Conservation (phyloP, 495 filamentous ascomycete species). For the Tuber microsphaerosporum region DNA sequence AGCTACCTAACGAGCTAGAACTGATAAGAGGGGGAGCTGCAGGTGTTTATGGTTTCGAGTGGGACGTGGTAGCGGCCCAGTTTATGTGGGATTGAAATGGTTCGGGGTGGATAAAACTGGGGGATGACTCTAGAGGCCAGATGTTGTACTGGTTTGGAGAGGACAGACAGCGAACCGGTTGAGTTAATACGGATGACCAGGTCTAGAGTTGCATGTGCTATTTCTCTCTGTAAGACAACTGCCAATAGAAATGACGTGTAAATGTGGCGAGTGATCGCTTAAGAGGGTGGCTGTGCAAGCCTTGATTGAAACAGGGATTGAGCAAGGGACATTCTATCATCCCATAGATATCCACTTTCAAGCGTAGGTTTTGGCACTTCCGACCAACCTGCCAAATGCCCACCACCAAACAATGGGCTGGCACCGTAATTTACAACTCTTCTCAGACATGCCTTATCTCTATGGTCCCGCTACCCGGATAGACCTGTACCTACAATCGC, state of each 20-base stretch:
- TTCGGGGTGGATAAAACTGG: background rate
- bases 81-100: background rate
- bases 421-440: too few species aligned
- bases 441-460: too few species aligned
- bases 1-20: background rate
- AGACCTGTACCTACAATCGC: too few species aligned
- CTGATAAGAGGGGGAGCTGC: background rate
- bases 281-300: background rate
- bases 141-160: background rate
- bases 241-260: background rate
- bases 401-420: too few species aligned
- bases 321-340: background rate
- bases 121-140: background rate
- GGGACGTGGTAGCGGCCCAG: background rate
- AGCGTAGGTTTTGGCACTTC: too few species aligned
- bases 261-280: background rate
- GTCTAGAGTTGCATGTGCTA: background rate
- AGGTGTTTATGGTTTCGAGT: background rate
- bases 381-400: too few species aligned
- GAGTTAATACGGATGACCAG: background rate
- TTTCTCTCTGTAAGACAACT: background rate
- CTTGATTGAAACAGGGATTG: background rate
- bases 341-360: too few species aligned
- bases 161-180: background rate
- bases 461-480: too few species aligned